Base-by-base conservation (phyloP, 345 rosid genomes). In the Gossypium anomalum region DNA sequence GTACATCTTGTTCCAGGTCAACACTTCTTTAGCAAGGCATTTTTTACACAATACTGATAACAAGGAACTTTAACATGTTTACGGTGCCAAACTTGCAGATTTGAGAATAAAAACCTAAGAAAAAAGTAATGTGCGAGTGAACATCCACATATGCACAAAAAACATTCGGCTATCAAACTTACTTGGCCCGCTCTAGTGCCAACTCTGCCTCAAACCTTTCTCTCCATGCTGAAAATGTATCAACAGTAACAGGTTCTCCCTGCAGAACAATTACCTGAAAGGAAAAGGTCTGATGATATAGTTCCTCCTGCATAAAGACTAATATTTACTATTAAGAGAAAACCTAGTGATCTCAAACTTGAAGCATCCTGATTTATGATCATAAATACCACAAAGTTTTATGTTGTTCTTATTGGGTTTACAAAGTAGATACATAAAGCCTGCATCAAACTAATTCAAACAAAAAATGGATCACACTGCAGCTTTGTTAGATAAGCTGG, bases 151-250 rank as follows among this genome's bases (percentile, higher is more conserved):
- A 27, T 25, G 59, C 17, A 60, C 15, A 69, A 19, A 61, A 45
- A 6, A 53, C 17, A 34, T 60, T 29, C 38, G n/a, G 48, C 34
- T 38, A 16, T 15, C 49, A 58, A 73, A 87, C 98, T 90, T 76
- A 93, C 99, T 95, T 95, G 81, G 98, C 98, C 78, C 91, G 86
- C 81, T 95, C 96, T 78, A 95, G 88, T 52, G 99, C 98, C 85
- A 95, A 83, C 85, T 93, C 99, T 77, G 98, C 99, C 79, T 95
- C 98, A 79, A 78, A 93, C 86, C 91, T 90, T 82, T 93, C 99
- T 78, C 99, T 90, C 99, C 99, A 93, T 7, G 88, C 93, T 76
- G 89, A 73, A 88, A 95, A 93, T 27, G 99, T 90, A 70, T 93
- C 97, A 72, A 90, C 77, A 11, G 98, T 93, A 73, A 95, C 99